phyloP scores from a whole-genome alignment of 2,329 filamentous ascomycete species.

The Diaporthe velutina region DNA sequence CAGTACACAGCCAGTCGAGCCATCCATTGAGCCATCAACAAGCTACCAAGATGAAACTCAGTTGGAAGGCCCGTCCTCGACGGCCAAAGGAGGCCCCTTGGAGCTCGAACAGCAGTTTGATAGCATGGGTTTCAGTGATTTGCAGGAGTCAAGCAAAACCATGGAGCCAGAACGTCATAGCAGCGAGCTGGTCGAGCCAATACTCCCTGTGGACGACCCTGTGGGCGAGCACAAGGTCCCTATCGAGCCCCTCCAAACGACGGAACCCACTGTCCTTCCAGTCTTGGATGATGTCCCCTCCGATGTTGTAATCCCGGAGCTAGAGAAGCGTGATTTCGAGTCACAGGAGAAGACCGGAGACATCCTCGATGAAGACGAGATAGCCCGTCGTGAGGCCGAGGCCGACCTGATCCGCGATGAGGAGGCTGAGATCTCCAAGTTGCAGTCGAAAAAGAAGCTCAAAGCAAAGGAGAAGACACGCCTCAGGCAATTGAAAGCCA shows the following conservation, averaged over 20 bases:
- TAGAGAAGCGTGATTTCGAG: neutral
- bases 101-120: neutral
- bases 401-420: slow-evolving; percentile 24
- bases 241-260: neutral
- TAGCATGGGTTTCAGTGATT: neutral
- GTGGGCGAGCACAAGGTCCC: neutral
- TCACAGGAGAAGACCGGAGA: neutral
- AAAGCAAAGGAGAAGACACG: slow-evolving; percentile 36
- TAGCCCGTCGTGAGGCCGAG: slow-evolving; percentile 29
- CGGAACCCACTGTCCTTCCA: neutral
- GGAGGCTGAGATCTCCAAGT: slow-evolving; percentile 28
- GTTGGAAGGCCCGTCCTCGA: neutral
- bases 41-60: neutral
- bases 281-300: neutral
- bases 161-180: neutral
- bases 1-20: neutral
- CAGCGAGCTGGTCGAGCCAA: neutral
- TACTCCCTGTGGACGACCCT: neutral
- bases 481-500: slow-evolving; percentile 31
- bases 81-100: neutral
- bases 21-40: neutral
- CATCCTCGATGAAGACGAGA: slow-evolving; percentile 4
- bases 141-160: neutral
- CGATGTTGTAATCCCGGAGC: neutral
- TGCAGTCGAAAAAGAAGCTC: slow-evolving; percentile 31